Conservation (phyloP, 495 filamentous ascomycete species). For the Hypoxylon lienhwacheense region DNA sequence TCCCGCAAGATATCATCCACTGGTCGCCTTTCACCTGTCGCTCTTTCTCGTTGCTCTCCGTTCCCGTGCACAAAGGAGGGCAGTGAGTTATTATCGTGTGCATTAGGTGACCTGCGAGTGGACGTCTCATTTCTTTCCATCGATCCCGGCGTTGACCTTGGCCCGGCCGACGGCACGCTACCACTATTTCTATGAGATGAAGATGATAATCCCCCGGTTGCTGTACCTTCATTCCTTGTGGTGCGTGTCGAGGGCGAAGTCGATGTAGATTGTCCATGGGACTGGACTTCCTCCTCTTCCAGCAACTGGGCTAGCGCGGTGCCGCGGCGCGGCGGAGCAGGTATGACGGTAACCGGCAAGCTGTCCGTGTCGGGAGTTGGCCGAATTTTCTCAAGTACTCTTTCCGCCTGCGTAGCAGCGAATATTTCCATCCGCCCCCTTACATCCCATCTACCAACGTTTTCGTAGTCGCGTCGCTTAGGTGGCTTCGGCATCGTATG, state of each 20-base stretch:
- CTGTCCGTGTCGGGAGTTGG: slow-evolving; percentile 52
- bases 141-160: slow-evolving; percentile 11
- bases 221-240: neutral
- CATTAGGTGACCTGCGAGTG: slow-evolving; percentile 7
- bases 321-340: slow-evolving; percentile 50
- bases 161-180: slow-evolving; percentile 8
- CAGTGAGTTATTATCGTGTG: slow-evolving; percentile 13
- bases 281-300: slow-evolving; percentile 44
- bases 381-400: slow-evolving; percentile 47
- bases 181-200: slow-evolving; percentile 11
- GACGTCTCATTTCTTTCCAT: slow-evolving; percentile 20
- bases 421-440: slow-evolving; percentile 51
- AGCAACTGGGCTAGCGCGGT: slow-evolving; percentile 48
- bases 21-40: slow-evolving; percentile 25
- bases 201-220: slow-evolving; percentile 3
- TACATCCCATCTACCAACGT: slow-evolving; percentile 47
- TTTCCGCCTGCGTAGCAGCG: slow-evolving; percentile 51
- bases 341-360: slow-evolving; percentile 53
- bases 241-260: neutral
- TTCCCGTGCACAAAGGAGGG: slow-evolving; percentile 1
- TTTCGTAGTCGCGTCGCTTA: slow-evolving; percentile 32
- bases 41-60: slow-evolving; percentile 24
- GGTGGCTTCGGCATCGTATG: slow-evolving; percentile 33
- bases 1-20: slow-evolving; percentile 29
- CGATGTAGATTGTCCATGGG: slow-evolving; percentile 6